A percentile compares a stretch with the other conserved stretches of the same genome.
Evolutionary conservation across 2,329 filamentous ascomycete genomes (phyloP).

Genomic region (Trichoderma guizhouense): DNA sequence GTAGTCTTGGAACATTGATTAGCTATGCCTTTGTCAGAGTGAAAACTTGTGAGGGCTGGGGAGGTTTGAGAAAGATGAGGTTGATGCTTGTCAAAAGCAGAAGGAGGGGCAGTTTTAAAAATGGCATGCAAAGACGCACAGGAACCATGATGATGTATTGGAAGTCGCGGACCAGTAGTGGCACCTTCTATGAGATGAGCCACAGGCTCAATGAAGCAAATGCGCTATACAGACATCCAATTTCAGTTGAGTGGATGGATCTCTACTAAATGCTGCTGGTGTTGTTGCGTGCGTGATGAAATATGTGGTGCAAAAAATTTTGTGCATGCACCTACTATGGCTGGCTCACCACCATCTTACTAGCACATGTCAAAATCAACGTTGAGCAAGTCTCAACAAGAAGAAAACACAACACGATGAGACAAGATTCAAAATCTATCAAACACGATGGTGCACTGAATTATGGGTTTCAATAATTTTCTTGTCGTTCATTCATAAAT

Average conservation of each 20-base stretch:
- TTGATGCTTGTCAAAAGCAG: background rate
- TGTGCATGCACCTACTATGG: background rate
- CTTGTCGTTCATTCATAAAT: constrained; percentile 18
- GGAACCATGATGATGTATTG: background rate
- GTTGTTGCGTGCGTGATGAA: background rate
- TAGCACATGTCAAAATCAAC: background rate
- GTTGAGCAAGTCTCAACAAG: background rate
- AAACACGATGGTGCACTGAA: background rate
- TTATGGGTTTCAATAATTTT: background rate
- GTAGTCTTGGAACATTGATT: background rate
- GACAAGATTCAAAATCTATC: background rate
- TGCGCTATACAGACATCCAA: background rate
- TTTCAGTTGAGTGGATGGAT: background rate
- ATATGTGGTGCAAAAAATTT: constrained; percentile 8
- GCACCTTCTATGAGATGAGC: background rate
- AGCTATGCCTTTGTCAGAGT: background rate
- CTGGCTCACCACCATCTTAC: background rate
- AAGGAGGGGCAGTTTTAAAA: constrained; percentile 9
- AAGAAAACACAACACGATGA: background rate
- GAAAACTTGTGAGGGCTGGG: background rate
- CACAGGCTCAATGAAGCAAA: background rate
- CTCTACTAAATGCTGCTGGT: background rate
- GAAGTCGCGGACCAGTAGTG: too few species aligned
- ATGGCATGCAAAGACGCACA: background rate
- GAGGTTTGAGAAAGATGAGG: background rate